Evolutionary conservation across 768 basidiomycete species (phyloP), one percentile per base, ranked within the genome.

Genomic region (Phylloporus rhodoxanthus): DNA sequence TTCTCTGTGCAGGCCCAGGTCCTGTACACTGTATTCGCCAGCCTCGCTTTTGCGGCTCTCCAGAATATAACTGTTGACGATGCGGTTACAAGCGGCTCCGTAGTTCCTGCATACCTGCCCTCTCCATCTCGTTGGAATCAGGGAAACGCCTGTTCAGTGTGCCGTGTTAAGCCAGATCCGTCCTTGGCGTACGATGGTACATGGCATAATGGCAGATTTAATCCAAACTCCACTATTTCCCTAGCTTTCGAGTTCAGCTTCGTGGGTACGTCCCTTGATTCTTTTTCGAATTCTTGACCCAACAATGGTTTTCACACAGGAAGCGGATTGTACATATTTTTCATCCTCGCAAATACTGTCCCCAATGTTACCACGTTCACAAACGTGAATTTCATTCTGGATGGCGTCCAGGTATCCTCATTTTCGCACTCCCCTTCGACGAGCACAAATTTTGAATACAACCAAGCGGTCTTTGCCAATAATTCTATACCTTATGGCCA

Each of bases 41-140:
- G 20, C 15, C 29, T 40, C 2, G 30, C 51, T 30, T 33, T 49
- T 13, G 53, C 56, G 10, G 28, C 36, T 2, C 43, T 48, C 17
- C 53, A 53, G 34, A 59, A 59, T n/a, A 45, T 56, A 17, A 59
- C 57, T n/a, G 23, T 59, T 21, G 57, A 59, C 28, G 57, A 61
- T 34, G 45, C 60, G 2, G 51, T 43, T 14, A 15, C 36, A 25
- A 42, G 17, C 6, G 59, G 59, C 5, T 1, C 49, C 2, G 49
- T 50, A 6, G 43, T 59, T n/a, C 56, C 60, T 3, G 43, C 34
- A 8, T 62, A 52, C 25, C 17, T 56, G 3, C 60, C 59, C 25
- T 17, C 26, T 8, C 2, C 23, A 8, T 28, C 48, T 1, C 1
- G 0, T 6, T 62, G 60, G 60, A 38, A 45, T 6, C 1, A 15